These are phyloP conservation scores for Lactifluus subvellereus DNA, from an alignment of 768 basidiomycete species.

Conservation along the genomic window DNA sequence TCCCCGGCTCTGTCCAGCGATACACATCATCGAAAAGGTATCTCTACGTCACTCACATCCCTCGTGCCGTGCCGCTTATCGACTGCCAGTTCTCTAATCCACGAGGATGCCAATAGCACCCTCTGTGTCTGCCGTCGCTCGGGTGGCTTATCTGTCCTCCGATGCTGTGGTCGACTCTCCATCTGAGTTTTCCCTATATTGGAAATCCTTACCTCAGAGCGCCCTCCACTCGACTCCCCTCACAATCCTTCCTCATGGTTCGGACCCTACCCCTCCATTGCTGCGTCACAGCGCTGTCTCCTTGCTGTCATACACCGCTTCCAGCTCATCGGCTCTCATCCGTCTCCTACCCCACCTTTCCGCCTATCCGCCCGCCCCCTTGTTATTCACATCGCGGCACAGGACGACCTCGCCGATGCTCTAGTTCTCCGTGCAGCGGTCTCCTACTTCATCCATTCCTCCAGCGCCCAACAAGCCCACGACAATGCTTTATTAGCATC, in stretches of 20 bases:
- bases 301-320: slow-evolving; percentile 57
- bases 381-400: slow-evolving; percentile 64
- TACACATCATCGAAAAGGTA: neutral
- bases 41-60: neutral
- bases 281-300: slow-evolving; percentile 39
- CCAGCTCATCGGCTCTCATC: slow-evolving; percentile 46
- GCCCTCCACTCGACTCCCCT: slow-evolving; percentile 32
- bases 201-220: slow-evolving; percentile 31
- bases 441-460: slow-evolving; percentile 78
- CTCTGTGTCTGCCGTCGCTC: slow-evolving; percentile 44
- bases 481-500: slow-evolving; percentile 87
- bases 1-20: neutral
- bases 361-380: slow-evolving; percentile 56
- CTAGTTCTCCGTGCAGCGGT: slow-evolving; percentile 76
- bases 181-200: slow-evolving; percentile 40
- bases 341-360: slow-evolving; percentile 64
- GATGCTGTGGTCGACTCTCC: slow-evolving; percentile 54
- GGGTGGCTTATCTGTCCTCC: slow-evolving; percentile 64
- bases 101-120: slow-evolving; percentile 22
- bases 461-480: slow-evolving; percentile 73
- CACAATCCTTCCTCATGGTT: slow-evolving; percentile 55
- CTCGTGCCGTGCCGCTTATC: neutral
- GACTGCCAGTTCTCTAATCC: neutral
- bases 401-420: slow-evolving; percentile 64
- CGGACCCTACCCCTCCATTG: slow-evolving; percentile 56